Evolutionary conservation across 139 green algal genomes (phyloP), one percentile per base, ranked within the genome.

Genomic region (Closterium sp.): DNA sequence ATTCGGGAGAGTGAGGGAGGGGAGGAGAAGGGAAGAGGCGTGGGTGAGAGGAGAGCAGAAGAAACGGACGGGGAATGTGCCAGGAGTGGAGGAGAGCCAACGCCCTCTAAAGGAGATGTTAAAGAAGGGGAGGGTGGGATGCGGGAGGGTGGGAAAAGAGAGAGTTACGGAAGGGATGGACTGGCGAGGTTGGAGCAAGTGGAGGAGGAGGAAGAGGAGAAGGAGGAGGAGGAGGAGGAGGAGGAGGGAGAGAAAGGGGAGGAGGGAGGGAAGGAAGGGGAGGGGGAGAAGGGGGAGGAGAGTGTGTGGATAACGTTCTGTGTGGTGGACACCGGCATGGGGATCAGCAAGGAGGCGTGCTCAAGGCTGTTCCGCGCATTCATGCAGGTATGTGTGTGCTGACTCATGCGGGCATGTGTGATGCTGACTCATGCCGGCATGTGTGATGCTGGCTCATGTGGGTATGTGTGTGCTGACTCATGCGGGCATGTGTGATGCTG

Each of bases 301-400:
- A 76, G 2, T 16, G 55, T 76, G 12, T 76, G 55, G 55, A 76
- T 76, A 76, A 76, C 55, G 55, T 87, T 33, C 34, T 92, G 90
- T 64, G 84, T 92, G 32, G 31, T 34, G 32, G 90, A 92, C 34
- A 92, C 90, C 2, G 90, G 90, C 33, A 84, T 90, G 16, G 90
- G 90, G n/a, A 92, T 92, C 34, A 34, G 31, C 0, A 16, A 88
- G 23, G 84, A 92, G 85, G 84, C 86, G 23, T 83, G 34, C 25
- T 87, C 33, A 5, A 2, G 84, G 12, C 84, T 92, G 23, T 92
- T 92, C 84, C 84, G 90, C 38, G 90, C 90, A 0, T 92, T 92
- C 31, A 91, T 92, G 90, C 89, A 92, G 76, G 89, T 90, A 90
- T 76, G 55, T 25, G 8, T 69, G 43, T 25, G 43, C 23, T 9